Conservation (phyloP, 2,329 filamentous ascomycete species). For the Neonectria neomacrospora region DNA sequence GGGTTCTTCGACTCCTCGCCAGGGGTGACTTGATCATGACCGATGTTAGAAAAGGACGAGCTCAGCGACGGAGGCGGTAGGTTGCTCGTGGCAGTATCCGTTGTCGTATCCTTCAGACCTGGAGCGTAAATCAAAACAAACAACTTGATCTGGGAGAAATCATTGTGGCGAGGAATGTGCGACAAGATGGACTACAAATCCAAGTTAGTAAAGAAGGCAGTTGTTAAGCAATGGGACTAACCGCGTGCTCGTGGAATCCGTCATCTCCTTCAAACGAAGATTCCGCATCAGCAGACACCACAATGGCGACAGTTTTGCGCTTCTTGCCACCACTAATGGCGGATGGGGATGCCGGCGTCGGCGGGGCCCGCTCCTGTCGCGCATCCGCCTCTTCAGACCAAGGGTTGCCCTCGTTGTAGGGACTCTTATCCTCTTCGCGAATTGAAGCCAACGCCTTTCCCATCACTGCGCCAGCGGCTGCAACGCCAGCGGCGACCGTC, state of each 20-base stretch:
- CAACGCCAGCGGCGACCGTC: constrained; percentile 82
- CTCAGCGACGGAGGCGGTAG: constrained; percentile 72
- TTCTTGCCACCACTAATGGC: constrained; percentile 56
- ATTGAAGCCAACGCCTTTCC: constrained; percentile 86
- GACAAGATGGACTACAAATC: constrained; percentile 81
- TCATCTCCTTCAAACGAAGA: constrained; percentile 68
- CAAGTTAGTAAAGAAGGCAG: constrained; percentile 25
- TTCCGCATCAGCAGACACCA: constrained; percentile 82
- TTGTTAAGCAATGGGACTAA: constrained; percentile 61
- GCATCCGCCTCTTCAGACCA: constrained; percentile 92
- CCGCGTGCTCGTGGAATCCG: constrained; percentile 80
- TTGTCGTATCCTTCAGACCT: constrained; percentile 73
- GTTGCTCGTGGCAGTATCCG: constrained; percentile 63
- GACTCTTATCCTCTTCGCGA: constrained; percentile 80
- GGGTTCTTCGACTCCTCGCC: constrained; percentile 71
- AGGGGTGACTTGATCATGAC: constrained; percentile 75
- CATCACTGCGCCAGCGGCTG: constrained; percentile 83
- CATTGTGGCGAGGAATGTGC: constrained; percentile 81
- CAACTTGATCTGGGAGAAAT: constrained; percentile 78
- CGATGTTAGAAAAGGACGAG: constrained; percentile 91
- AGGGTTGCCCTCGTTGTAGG: constrained; percentile 85
- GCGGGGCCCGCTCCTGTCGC: constrained; percentile 52
- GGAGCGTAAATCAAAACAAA: constrained; percentile 93
- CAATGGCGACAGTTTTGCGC: constrained; percentile 85
- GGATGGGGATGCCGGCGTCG: constrained; percentile 44